Base-by-base conservation (phyloP, 2,329 filamentous ascomycete genomes). In the Sporothrix pallida region DNA sequence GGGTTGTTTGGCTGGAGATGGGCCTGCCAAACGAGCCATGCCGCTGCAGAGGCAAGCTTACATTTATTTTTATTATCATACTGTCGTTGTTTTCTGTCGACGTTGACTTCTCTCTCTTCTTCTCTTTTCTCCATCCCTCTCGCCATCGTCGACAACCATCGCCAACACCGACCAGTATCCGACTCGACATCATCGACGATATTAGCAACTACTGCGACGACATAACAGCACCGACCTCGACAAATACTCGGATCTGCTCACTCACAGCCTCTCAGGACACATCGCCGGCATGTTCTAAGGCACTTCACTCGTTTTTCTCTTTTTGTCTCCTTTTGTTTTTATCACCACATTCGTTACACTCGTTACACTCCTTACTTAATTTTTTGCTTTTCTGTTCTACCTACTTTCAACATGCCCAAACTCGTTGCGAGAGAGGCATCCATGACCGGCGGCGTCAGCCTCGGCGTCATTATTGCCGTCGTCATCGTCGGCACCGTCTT, bases 401-500 rank as follows among this genome's bases (percentile, higher is more conserved):
- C 26, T 42, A 54, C 2, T 17, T 46, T 46, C 37, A 65, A 8
- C 26, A 69, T 69, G 67, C 67, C 67, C 15, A 69, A 15, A 10
- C 48, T 63, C 15, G 20, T 62, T 52, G 12, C 44, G 13, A 37
- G 67, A 65, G 72, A 26, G 37, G 12, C 56, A 17, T 46, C 54
- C 54, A 7, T 15, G 8, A 44, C 54, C 44, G 72, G 20, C 1
- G 60, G 60, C 4, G 37, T 82, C 50, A 80, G 80, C 2, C 78
- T 79, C n/a, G 80, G 81, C 23, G 79, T 77, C 23, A 78, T 84
- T 72, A 77, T 87, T 48, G 82, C 82, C 72, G 84, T 88, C 72
- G 83, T 83, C 13, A 76, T 89, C 37, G 83, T 83, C 46, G 86
- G 86, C n/a, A 84, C 84, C 17, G 77, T 85, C 1, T 71, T 87